These are phyloP conservation scores for Talaromyces sp. DNA, from an alignment of 2,329 filamentous ascomycete genomes.

Conservation along the genomic window DNA sequence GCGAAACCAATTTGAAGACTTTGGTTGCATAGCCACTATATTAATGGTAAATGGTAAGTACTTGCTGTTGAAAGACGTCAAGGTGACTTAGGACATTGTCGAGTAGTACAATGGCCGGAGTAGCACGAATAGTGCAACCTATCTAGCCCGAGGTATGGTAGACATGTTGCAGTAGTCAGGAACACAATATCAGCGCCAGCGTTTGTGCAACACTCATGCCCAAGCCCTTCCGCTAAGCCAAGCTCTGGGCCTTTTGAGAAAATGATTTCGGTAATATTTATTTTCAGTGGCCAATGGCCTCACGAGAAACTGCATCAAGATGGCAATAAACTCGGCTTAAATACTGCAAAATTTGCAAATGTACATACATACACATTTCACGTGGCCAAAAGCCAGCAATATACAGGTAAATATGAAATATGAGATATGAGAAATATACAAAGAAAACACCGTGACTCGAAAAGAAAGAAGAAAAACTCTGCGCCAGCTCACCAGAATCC, in stretches of 20 bases:
- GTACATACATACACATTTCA: not conserved
- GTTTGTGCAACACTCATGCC: conserved; percentile 61
- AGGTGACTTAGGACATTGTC: conserved; percentile 60
- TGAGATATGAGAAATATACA: not conserved
- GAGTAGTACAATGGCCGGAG: conserved; percentile 91
- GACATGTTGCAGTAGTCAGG: too few species aligned
- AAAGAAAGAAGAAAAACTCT: not conserved
- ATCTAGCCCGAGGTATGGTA: too few species aligned
- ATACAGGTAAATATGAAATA: not conserved
- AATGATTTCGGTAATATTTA: not conserved
- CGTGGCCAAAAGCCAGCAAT: not conserved
- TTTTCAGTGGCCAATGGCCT: not conserved
- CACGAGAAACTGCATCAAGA: not conserved
- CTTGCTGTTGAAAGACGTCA: not conserved
- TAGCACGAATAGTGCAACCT: conserved; percentile 75
- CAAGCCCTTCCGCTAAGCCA: not conserved
- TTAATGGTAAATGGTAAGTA: not conserved
- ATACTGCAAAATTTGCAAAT: not conserved
- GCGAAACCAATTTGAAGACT: conserved; percentile 73
- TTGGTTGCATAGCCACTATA: conserved; percentile 75
- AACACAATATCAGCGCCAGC: conserved; percentile 62
- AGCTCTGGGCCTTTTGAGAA: not conserved
- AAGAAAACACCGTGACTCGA: not conserved
- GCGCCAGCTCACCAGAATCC: not conserved
- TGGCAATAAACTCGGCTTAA: not conserved